Percentiles rank a stretch among this genome's conserved stretches.
Evolutionary conservation across 371 early-diverging fungal genomes (phyloP).

Genomic region (Haplosporangium sp.): DNA sequence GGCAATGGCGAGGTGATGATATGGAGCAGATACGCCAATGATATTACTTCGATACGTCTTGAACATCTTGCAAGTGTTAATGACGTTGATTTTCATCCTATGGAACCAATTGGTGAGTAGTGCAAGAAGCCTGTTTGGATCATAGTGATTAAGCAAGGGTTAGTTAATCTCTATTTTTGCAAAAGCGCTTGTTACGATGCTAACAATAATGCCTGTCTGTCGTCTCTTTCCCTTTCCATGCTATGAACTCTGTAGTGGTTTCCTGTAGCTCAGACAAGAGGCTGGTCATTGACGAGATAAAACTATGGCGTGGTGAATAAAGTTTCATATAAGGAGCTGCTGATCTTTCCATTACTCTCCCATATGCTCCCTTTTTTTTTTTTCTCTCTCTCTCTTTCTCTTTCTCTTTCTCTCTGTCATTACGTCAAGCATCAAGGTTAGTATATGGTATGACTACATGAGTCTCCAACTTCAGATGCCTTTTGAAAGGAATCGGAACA

Average conservation of each 20-base stretch:
- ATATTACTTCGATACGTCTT: conserved; percentile 92
- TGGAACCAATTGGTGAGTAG: conserved; percentile 78
- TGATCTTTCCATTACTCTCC: not conserved
- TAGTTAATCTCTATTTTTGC: no score
- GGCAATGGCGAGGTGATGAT: conserved; percentile 94
- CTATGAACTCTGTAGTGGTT: conserved; percentile 60
- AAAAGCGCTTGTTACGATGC: no score
- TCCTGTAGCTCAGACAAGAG: conserved; percentile 89
- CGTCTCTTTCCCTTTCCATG: no score
- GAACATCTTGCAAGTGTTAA: conserved; percentile 97
- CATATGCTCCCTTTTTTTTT: not conserved
- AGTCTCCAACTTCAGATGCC: no score
- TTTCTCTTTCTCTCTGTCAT: not conserved
- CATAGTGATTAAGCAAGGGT: no score
- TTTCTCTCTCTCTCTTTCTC: not conserved
- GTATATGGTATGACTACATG: no score
- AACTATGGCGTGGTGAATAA: conserved; percentile 4
- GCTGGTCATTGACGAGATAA: conserved; percentile 85
- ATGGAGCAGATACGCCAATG: conserved; percentile 89
- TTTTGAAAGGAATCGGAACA: no score
- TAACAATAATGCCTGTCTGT: no score
- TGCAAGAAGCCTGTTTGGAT: no score
- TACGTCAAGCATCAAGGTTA: no score
- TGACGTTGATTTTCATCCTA: conserved; percentile 96
- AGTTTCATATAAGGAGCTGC: conserved; percentile 4